These are phyloP conservation scores for Gnetum montanum DNA, from an alignment of 75 land plant genomes.

Conservation along the genomic window DNA sequence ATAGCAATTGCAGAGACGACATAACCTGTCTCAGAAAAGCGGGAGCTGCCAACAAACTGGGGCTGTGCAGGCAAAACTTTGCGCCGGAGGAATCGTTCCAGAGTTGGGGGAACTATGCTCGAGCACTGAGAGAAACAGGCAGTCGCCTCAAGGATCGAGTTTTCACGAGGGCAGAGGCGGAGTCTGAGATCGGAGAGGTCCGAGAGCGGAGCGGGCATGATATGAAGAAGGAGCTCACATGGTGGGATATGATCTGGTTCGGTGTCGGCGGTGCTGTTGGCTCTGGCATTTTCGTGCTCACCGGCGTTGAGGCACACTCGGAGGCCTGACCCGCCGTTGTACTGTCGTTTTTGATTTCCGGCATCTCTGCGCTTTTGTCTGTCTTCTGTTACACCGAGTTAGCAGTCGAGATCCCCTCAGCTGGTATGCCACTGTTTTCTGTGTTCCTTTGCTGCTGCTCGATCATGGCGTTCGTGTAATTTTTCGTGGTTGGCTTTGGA, in stretches of 20 bases:
- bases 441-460: background rate
- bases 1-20: too few relatives aligned
- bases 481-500: too few relatives aligned
- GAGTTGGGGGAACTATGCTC: conserved; percentile 47
- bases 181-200: conserved; percentile 34
- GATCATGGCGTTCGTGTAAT: too few relatives aligned
- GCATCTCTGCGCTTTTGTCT: conserved; percentile 68
- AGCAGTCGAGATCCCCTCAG: conserved; percentile 78
- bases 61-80: too few relatives aligned
- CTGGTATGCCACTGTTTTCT: conserved; percentile 28
- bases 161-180: conserved; percentile 34
- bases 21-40: too few relatives aligned
- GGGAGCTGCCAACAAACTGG: too few relatives aligned
- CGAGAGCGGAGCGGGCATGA: conserved; percentile 38
- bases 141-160: conserved; percentile 40
- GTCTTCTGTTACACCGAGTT: conserved; percentile 94
- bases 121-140: conserved; percentile 34
- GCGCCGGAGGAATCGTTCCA: conserved; percentile 82
- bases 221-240: conserved; percentile 61
- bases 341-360: conserved; percentile 56
- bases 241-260: conserved; percentile 91
- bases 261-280: conserved; percentile 80
- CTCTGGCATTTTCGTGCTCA: conserved; percentile 82
- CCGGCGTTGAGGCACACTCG: conserved; percentile 44
- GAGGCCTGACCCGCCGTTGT: conserved; percentile 64